Evolutionary conservation across 768 basidiomycete species (phyloP).

Genomic region (Dictyophora rubrovolvata): DNA sequence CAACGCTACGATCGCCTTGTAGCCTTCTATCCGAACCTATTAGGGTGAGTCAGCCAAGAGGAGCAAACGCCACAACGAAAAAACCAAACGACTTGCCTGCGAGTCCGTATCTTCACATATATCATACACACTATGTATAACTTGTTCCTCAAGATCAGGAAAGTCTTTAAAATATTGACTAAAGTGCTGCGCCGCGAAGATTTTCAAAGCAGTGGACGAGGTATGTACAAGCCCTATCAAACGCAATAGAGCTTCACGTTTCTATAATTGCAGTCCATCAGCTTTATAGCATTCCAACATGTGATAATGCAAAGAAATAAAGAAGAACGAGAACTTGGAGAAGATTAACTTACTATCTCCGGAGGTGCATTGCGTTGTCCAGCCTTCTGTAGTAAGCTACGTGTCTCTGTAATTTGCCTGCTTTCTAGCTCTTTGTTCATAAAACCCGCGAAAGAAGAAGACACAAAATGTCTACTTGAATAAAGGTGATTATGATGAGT

Average conservation of each 20-base stretch:
- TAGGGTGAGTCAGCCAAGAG: not conserved
- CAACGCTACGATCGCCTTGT: conserved; percentile 45
- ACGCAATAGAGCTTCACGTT: conserved; percentile 26
- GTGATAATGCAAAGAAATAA: not conserved
- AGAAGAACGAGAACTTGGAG: not conserved
- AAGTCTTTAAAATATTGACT: conserved; percentile 53
- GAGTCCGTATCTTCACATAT: conserved; percentile 60
- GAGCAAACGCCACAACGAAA: not conserved
- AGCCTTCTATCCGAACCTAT: conserved; percentile 63
- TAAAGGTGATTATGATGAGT: too few species aligned
- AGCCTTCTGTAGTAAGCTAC: conserved; percentile 9
- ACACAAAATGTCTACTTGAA: not conserved
- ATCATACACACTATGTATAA: conserved; percentile 71
- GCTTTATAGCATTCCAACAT: not conserved
- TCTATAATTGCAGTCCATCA: not conserved
- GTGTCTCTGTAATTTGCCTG: conserved; percentile 7
- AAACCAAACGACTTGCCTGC: conserved; percentile 26
- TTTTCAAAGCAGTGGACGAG: conserved; percentile 36
- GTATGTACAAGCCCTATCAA: conserved; percentile 48
- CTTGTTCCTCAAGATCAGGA: conserved; percentile 61
- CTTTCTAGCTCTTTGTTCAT: conserved; percentile 8
- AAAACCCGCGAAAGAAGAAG: not conserved
- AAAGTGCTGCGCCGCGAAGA: conserved; percentile 48
- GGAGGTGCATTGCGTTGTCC: conserved; percentile 7
- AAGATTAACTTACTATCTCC: not conserved